phyloP scores from a whole-genome alignment of 148 eudicot genomes.

The Fagopyrum tataricum region DNA sequence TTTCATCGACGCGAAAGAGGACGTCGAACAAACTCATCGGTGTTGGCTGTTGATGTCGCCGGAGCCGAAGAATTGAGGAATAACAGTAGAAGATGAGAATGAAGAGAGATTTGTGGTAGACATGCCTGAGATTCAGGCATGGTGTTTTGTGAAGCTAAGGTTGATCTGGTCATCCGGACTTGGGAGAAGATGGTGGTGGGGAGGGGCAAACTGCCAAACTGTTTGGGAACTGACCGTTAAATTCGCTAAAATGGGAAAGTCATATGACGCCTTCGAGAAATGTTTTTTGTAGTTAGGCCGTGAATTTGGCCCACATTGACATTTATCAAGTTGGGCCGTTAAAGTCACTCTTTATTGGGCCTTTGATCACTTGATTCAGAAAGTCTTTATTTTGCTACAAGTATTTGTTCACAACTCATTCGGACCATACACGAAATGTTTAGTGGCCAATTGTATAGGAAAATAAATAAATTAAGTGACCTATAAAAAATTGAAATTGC shows the following conservation, averaged over 20 bases:
- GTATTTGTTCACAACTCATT: no score
- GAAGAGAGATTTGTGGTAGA: background rate
- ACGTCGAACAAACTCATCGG: conserved; percentile 59
- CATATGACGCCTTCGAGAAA: no score
- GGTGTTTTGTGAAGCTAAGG: background rate
- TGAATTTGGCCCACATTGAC: background rate
- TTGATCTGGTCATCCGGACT: conserved; percentile 1
- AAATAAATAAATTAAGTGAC: no score
- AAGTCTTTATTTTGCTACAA: no score
- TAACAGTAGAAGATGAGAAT: background rate
- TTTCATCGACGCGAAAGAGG: conserved; percentile 66
- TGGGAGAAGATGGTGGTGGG: background rate
- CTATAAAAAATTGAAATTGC: no score
- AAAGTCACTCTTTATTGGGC: background rate
- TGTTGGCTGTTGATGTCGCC: conserved; percentile 13
- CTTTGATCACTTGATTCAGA: no score
- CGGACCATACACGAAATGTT: no score
- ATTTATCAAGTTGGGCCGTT: background rate
- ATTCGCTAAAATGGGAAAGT: background rate
- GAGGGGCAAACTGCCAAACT: background rate
- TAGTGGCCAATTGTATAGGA: no score
- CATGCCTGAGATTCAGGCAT: conserved; percentile 1
- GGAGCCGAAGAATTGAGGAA: background rate
- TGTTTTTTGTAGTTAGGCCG: background rate
- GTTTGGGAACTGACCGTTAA: background rate